Evolutionary conservation across 805 yeast species (phyloP).

Genomic region (Schwanniomyces yamadae): DNA sequence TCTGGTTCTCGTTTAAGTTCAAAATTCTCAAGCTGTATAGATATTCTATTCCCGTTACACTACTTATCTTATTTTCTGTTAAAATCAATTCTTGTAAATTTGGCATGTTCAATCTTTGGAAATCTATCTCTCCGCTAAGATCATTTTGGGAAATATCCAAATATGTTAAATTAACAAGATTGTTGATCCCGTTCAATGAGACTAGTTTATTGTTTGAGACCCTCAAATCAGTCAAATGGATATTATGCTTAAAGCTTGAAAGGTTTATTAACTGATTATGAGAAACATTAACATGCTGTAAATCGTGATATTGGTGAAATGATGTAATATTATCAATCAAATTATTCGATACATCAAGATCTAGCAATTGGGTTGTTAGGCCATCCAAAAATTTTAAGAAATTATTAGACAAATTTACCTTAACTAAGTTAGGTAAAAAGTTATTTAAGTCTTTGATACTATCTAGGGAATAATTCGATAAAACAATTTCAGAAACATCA

Average conservation of each 20-base stretch:
- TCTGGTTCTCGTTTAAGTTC: constrained; percentile 42
- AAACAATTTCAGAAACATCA: constrained; percentile 32
- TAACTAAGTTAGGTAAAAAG: constrained; percentile 44
- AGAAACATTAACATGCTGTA: constrained; percentile 43
- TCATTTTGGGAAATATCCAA: constrained; percentile 44
- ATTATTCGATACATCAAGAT: constrained; percentile 40
- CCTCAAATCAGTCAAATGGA: constrained; percentile 43
- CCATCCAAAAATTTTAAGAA: constrained; percentile 45
- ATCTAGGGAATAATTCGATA: constrained; percentile 33
- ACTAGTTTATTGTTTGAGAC: constrained; percentile 35
- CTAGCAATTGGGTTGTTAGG: constrained; percentile 38
- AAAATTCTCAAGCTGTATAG: constrained; percentile 37
- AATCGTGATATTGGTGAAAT: constrained; percentile 37
- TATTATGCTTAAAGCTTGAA: constrained; percentile 34
- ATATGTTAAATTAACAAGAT: constrained; percentile 37
- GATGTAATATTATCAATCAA: constrained; percentile 40
- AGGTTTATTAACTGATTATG: constrained; percentile 36
- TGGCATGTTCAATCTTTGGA: constrained; percentile 31
- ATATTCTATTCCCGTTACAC: constrained; percentile 34
- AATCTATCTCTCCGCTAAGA: constrained; percentile 38
- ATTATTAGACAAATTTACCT: constrained; percentile 44
- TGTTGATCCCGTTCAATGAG: constrained; percentile 35
- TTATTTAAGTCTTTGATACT: constrained; percentile 43
- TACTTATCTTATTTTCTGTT: constrained; percentile 39
- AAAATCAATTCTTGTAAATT: constrained; percentile 45